Conservation (phyloP, 768 basidiomycete species). For the Boletus rubescentipes region DNA sequence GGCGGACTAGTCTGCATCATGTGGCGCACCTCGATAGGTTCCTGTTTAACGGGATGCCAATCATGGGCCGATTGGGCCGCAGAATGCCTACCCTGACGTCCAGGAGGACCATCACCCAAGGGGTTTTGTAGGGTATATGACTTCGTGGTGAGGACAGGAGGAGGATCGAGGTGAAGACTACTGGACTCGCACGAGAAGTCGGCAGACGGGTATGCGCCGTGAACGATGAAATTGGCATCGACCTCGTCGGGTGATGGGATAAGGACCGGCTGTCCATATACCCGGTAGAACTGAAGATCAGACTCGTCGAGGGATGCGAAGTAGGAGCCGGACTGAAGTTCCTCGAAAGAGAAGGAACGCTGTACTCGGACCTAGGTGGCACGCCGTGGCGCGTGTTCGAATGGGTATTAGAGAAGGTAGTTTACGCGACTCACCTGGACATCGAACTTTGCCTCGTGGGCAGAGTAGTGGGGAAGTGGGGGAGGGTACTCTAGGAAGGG, state of each 20-base stretch:
- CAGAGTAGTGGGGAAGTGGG: background rate
- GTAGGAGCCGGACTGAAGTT: slow-evolving; percentile 35
- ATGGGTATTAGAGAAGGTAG: background rate
- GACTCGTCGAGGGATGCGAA: slow-evolving; percentile 31
- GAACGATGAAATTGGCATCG: slow-evolving; percentile 18
- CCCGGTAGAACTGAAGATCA: slow-evolving; percentile 32
- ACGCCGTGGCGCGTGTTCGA: background rate
- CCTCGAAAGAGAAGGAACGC: slow-evolving; percentile 34
- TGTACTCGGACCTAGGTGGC: slow-evolving; percentile 28
- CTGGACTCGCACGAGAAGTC: slow-evolving; percentile 1
- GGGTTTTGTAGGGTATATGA: slow-evolving; percentile 31
- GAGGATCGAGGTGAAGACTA: slow-evolving; percentile 4
- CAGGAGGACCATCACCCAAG: slow-evolving; percentile 18
- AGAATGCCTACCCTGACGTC: background rate
- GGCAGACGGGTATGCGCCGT: slow-evolving; percentile 4
- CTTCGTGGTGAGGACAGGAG: slow-evolving; percentile 16
- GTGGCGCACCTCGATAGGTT: slow-evolving; percentile 24
- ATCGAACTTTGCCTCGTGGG: slow-evolving; percentile 25
- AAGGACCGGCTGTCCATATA: slow-evolving; percentile 34
- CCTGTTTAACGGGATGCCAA: slow-evolving; percentile 28
- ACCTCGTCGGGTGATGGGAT: slow-evolving; percentile 26
- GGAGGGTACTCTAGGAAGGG: slow-evolving; percentile 5
- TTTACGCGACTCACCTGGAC: slow-evolving; percentile 15
- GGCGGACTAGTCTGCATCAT: background rate
- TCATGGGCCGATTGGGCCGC: slow-evolving; percentile 7